phyloP scores from a whole-genome alignment of 192 early-diverging fungal species.

The Backusella sp. region DNA sequence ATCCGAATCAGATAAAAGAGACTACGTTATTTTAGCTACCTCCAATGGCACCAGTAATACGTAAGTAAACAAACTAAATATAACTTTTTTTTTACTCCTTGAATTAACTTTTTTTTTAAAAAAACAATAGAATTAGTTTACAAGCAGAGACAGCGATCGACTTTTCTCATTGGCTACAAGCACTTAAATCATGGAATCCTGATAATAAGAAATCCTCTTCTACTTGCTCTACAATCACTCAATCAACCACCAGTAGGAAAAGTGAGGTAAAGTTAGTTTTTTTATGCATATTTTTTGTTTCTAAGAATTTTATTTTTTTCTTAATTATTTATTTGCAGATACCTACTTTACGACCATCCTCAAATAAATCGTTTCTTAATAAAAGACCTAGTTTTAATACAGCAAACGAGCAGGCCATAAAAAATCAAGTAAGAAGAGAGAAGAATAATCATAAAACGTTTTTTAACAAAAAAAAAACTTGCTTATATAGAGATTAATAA shows the following conservation, averaged over 20 bases:
- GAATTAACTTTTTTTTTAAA: background rate
- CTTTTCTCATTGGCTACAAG: slow-evolving; percentile 14
- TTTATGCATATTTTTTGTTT: background rate
- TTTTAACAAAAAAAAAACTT: background rate
- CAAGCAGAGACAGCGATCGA: slow-evolving; percentile 18
- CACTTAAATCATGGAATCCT: slow-evolving; percentile 17
- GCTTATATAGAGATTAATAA: background rate
- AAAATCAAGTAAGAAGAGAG: background rate
- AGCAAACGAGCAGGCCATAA: background rate
- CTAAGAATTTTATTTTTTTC: background rate
- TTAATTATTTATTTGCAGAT: slow-evolving; percentile 2
- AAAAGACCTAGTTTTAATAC: slow-evolving; percentile 14
- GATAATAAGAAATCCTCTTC: background rate
- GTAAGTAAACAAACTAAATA: background rate
- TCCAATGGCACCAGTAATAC: slow-evolving; percentile 4
- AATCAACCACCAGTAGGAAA: background rate
- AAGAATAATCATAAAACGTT: background rate
- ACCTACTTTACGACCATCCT: background rate
- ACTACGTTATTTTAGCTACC: slow-evolving; percentile 17
- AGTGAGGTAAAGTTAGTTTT: background rate
- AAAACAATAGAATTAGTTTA: background rate
- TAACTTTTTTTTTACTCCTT: background rate
- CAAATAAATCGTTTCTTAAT: slow-evolving; percentile 9
- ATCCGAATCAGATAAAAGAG: slow-evolving; percentile 17
- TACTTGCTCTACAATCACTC: background rate